Evolutionary conservation across 1,139 yeast species (phyloP), one percentile per base, ranked within the genome.

Genomic region (Eremothecium gossypii): DNA sequence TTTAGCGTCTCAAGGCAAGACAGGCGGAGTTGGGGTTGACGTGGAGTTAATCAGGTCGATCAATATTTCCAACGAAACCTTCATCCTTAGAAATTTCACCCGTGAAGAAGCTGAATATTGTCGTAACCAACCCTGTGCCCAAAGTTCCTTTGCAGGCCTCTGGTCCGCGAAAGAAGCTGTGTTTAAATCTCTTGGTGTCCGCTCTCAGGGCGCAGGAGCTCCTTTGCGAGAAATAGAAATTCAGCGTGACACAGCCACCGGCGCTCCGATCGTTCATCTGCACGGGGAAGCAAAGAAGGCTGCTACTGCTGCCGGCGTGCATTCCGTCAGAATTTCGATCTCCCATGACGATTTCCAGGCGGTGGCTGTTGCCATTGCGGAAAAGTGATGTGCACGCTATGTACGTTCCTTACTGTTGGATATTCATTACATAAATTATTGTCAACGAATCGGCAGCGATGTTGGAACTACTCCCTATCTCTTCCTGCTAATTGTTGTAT

Each of bases 91-190:
- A 65, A 91, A 91, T 73, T 91, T 89, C 72, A 87, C 97, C 39
- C 69, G 65, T 8, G 71, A 67, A 17, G 99, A 91, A 70, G 79
- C 81, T 54, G 71, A 68, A 39, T 91, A 91, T 73, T 89, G 97
- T 65, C 61, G 67, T 45, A 60, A 70, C 40, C 77, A 96, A 34
- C 70, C 95, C 33, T 73, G 73, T 53, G 84, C 94, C 43, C 85
- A 79, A 62, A 87, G 97, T 14, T 86, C 96, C 7, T 91, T 75
- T 67, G 89, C 98, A 30, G 99, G 99, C 42, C 83, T 95, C 40
- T 91, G 99, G 99, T 85, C 96, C 36, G 98, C 98, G 42, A 91
- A 91, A 70, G 99, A 91, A 69, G 98, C 99, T 32, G 96, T 87
- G 34, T 91, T 91, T 79, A 91, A 91, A 72, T 85, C 96, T 14